Evolutionary conservation across 441 rosid species (phyloP), one percentile per base, ranked within the genome.

Genomic region (Euphorbia celastroides): DNA sequence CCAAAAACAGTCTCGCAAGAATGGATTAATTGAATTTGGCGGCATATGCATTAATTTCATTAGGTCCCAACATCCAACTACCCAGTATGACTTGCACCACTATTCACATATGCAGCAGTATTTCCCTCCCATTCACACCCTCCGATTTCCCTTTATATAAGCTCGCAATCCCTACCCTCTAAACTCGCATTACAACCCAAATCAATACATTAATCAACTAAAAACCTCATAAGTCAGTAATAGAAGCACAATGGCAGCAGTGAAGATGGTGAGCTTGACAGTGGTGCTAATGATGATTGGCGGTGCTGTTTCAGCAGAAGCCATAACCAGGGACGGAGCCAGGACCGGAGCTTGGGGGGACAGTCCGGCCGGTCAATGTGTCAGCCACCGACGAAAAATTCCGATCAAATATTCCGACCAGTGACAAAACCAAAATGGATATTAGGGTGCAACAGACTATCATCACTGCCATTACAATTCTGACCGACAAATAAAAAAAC

Each of bases 71-170:
- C 44, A 60, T n/a, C 25, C 63, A 60, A 25, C 25, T 27, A 60
- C 63, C 63, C 22, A 60, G 0, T 41, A n/a, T n/a, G n/a, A 7
- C 44, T 17, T 31, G 34, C 31, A 19, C 20, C 17, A 7, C 20
- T 7, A n/a, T n/a, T n/a, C n/a, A n/a, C n/a, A n/a, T n/a, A n/a
- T n/a, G n/a, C n/a, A n/a, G n/a, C n/a, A n/a, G n/a, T n/a, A n/a
- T n/a, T 52, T 6, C 57, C 25, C 25, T 52, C 6, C 8, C 26
- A 11, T 52, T 52, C 57, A 52, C 57, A n/a, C 3, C 7, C 25
- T 52, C 5, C 57, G 5, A 13, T 36, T 38, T 62, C 38, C 19
- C 26, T 41, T 54, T 62, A 62, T 62, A 62, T 42, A 62, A 62
- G 42, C 31, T 10, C 52, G 22, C 25, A 12, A 20, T 13, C 32